A percentile compares a stretch with the other conserved stretches of the same genome.
These are phyloP conservation scores for Candida ortonii DNA, from an alignment of 805 yeast species.

Conservation along the genomic window DNA sequence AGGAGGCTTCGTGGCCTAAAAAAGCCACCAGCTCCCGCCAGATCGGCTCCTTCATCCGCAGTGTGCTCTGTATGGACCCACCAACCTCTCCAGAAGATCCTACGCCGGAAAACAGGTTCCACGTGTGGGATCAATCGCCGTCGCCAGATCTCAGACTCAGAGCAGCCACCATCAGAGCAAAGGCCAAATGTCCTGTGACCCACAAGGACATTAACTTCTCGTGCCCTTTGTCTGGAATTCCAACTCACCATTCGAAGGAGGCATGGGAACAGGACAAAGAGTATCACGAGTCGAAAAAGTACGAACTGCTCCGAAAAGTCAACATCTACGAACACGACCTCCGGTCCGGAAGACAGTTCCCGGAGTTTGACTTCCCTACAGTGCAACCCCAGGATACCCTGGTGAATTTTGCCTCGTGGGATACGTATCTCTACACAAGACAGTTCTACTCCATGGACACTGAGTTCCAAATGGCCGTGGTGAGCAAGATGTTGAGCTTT, in stretches of 20 bases:
- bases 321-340: constrained; percentile 93
- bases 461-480: constrained; percentile 92
- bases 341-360: constrained; percentile 89
- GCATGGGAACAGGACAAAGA: constrained; percentile 83
- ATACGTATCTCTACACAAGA: constrained; percentile 87
- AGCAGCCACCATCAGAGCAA: constrained; percentile 85
- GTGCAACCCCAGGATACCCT: constrained; percentile 70
- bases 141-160: constrained; percentile 81
- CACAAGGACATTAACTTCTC: constrained; percentile 73
- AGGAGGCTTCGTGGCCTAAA: constrained; percentile 1
- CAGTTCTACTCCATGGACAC: constrained; percentile 95
- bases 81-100: constrained; percentile 66
- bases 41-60: constrained; percentile 35
- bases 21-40: constrained; percentile 14
- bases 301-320: constrained; percentile 77
- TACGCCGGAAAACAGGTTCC: constrained; percentile 68
- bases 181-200: constrained; percentile 90
- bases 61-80: constrained; percentile 49
- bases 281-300: constrained; percentile 65
- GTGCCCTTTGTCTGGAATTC: constrained; percentile 93
- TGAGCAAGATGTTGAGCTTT: constrained; percentile 89
- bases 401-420: constrained; percentile 85
- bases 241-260: constrained; percentile 87
- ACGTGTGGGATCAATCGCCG: constrained; percentile 92
- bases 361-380: constrained; percentile 92